Conservation (phyloP, 345 rosid genomes). For the Citrus unshiu region DNA sequence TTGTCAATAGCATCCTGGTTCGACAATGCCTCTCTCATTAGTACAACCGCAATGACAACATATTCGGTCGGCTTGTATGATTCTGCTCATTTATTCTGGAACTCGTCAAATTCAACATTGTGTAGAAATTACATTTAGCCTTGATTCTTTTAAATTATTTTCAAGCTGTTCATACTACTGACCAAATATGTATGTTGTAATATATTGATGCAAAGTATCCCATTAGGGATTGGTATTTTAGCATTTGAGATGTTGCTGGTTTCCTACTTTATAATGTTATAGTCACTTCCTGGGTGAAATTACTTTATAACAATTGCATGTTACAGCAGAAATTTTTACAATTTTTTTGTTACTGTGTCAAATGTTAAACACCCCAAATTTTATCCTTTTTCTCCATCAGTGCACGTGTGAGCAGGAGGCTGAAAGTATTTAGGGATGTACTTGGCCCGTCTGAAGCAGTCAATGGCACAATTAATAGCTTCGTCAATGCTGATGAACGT, state of each 20-base stretch:
- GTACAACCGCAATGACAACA: background rate
- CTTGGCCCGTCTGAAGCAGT: background rate
- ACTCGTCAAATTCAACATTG: conserved; percentile 4
- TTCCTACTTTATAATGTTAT: background rate
- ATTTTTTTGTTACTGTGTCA: no score
- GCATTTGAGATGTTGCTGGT: background rate
- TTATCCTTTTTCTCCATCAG: no score
- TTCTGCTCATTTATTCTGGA: background rate
- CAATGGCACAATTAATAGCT: background rate
- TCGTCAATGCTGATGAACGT: background rate
- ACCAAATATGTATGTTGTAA: conserved; percentile 6
- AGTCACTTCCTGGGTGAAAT: background rate
- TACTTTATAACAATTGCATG: no score
- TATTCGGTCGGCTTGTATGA: background rate
- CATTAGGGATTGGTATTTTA: background rate
- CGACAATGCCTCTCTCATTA: background rate
- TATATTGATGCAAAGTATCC: background rate
- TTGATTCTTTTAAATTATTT: conserved; percentile 8
- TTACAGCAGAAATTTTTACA: no score
- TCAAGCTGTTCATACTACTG: conserved; percentile 1
- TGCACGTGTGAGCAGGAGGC: no score
- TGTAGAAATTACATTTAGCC: conserved; percentile 4
- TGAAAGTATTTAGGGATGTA: background rate
- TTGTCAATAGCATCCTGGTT: background rate
- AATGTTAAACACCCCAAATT: no score